A percentile compares a stretch with the other conserved stretches of the same genome.
phyloP scores from a whole-genome alignment of 2,329 filamentous ascomycete species.

The Anisogramma anomala region DNA sequence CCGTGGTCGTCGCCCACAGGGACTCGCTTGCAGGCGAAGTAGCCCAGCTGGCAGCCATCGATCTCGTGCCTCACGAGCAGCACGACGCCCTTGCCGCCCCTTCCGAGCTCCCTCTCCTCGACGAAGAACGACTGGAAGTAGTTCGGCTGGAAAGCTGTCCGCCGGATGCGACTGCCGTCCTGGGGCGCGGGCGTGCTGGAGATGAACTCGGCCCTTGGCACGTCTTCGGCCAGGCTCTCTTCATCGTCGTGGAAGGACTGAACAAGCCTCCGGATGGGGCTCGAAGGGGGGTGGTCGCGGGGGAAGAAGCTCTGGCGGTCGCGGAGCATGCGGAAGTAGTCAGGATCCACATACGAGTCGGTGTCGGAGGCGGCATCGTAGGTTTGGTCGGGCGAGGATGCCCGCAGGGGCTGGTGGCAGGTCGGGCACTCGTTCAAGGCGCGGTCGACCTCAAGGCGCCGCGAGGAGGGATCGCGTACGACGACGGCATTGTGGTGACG shows the following conservation, averaged over 20 bases:
- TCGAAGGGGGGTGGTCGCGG: constrained; percentile 34
- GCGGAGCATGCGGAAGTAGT: constrained; percentile 92
- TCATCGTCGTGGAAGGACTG: constrained; percentile 29
- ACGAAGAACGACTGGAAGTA: constrained; percentile 93
- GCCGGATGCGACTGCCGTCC: constrained; percentile 61
- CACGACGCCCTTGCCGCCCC: constrained; percentile 90
- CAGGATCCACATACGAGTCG: constrained; percentile 71
- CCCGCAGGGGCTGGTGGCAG: constrained; percentile 62
- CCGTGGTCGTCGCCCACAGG: constrained; percentile 89
- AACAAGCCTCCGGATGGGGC: constrained; percentile 42
- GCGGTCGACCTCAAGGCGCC: constrained; percentile 66
- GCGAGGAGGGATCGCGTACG: constrained; percentile 74
- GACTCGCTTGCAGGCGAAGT: constrained; percentile 94
- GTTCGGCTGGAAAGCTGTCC: constrained; percentile 76
- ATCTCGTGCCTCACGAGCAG: constrained; percentile 86
- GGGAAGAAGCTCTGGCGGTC: constrained; percentile 34
- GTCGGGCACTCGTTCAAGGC: constrained; percentile 76
- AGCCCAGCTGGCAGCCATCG: constrained; percentile 75
- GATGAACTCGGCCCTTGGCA: constrained; percentile 36
- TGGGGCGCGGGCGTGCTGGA: constrained; percentile 38
- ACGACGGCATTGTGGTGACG: constrained; percentile 90
- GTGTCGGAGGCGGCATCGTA: constrained; percentile 35
- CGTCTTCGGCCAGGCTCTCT: constrained; percentile 18
- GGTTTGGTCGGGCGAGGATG: constrained; percentile 36
- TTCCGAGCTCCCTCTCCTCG: constrained; percentile 73